Evolutionary conservation across 2,329 filamentous ascomycete species (phyloP).

Genomic region (Orbilia ellipsospora): DNA sequence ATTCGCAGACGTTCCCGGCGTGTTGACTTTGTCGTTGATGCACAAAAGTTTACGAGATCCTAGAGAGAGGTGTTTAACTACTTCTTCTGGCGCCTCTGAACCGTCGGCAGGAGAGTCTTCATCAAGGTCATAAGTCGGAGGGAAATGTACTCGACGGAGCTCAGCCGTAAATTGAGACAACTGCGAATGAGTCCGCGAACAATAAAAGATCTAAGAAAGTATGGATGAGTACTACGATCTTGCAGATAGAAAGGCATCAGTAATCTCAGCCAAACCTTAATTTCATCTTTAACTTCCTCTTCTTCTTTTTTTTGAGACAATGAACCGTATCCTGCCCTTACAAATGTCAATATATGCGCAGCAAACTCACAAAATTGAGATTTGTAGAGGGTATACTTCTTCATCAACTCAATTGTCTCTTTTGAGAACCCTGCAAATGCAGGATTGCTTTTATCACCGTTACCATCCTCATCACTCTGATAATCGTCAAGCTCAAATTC

Average conservation of each 20-base stretch:
- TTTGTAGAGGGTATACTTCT: conserved; percentile 66
- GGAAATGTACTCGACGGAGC: conserved; percentile 79
- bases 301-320: conserved; percentile 63
- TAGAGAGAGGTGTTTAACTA: conserved; percentile 81
- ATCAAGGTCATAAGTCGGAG: conserved; percentile 73
- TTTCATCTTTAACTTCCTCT: conserved; percentile 71
- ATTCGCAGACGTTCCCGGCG: conserved; percentile 73
- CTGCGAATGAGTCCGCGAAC: conserved; percentile 92
- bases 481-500: conserved; percentile 82
- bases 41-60: conserved; percentile 89
- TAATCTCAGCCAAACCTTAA: conserved; percentile 70
- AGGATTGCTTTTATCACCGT: conserved; percentile 59
- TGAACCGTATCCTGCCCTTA: conserved; percentile 39
- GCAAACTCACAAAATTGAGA: background rate
- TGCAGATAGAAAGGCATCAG: conserved; percentile 24
- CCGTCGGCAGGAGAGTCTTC: conserved; percentile 56
- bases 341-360: conserved; percentile 12
- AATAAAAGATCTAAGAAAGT: conserved; percentile 77
- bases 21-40: conserved; percentile 84
- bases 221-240: conserved; percentile 33
- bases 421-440: conserved; percentile 71
- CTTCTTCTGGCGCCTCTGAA: conserved; percentile 65
- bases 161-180: conserved; percentile 88
- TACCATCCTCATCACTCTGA: conserved; percentile 70
- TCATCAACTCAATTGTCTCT: conserved; percentile 79